These are phyloP conservation scores for Thelephora terrestris DNA, from an alignment of 1,284 basidiomycete species.

Conservation along the genomic window DNA sequence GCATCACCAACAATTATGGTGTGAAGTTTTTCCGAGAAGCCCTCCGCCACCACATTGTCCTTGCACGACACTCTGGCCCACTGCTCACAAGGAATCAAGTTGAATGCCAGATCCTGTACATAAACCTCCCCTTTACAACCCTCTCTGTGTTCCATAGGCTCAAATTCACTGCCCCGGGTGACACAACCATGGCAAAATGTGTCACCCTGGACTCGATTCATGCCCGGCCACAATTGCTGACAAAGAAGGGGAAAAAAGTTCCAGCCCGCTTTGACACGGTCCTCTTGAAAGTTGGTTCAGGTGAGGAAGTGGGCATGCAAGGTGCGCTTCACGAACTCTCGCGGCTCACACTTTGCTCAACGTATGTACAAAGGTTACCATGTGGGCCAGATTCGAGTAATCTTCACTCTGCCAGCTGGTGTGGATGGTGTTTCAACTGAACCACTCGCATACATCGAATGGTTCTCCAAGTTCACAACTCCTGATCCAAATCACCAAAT, in stretches of 20 bases:
- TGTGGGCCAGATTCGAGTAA: conserved; percentile 10
- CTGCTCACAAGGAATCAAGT: neutral
- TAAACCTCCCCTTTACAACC: too few relatives aligned
- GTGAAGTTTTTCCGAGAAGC: too few relatives aligned
- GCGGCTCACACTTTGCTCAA: too few relatives aligned
- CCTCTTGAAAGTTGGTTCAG: conserved; percentile 7
- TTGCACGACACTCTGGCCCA: neutral
- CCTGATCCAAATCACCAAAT: conserved; percentile 8
- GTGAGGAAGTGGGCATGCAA: neutral
- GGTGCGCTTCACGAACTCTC: neutral
- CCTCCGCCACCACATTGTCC: conserved; percentile 17
- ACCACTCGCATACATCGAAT: conserved; percentile 24
- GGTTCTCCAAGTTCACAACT: conserved; percentile 18
- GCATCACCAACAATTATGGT: conserved; percentile 15
- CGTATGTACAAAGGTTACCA: conserved; percentile 12
- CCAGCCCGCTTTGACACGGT: too few relatives aligned
- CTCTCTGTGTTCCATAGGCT: too few relatives aligned
- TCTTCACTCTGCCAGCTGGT: conserved; percentile 9
- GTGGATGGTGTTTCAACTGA: neutral
- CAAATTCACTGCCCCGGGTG: neutral
- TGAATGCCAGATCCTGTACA: neutral
- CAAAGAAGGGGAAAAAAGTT: conserved; percentile 1
- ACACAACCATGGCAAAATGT: neutral
- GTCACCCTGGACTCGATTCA: conserved; percentile 6
- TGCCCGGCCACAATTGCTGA: conserved; percentile 4